Base-by-base conservation (phyloP, 2,329 filamentous ascomycete genomes). In the Colletotrichum eleusines region DNA sequence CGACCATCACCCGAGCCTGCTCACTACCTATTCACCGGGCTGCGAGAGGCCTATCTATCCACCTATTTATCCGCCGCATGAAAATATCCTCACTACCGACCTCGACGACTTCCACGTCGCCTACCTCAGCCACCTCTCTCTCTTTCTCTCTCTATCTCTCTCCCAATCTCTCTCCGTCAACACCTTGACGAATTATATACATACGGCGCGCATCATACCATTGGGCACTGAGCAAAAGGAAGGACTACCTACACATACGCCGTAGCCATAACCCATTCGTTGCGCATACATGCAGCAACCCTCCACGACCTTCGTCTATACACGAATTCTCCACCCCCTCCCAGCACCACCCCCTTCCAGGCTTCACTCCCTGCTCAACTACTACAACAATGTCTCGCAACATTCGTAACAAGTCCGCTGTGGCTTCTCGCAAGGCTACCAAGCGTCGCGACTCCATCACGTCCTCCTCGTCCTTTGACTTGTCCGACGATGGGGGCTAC, bases 401-500 rank as follows among this genome's bases (percentile, higher is more conserved):
- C 80, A 78, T 87, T 71, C 84, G 84, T 67, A 82, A 83, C 76
- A 88, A 86, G 74, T 77, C 79, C 72, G 80, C 82, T 66, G 76
- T 79, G 63, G 80, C 81, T 63, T 82, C 84, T 74, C 78, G 80
- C 78, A 86, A 84, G 78, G 79, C 78, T 58, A 75, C 80, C 72
- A 85, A 82, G 73, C 86, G 87, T 73, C 82, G 86, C 61, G 82
- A 79, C 69, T 89, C 86, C 38, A 83, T 85, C 75, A 82, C 83
- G 7, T 88, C 87, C 7, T 87, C 87, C 4, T 88, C 88, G 12
- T 88, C 87, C 1, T 80, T 87, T 67, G 82, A 88, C 75, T 82
- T 90, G 7, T 91, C 88, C 73, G 89, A 91, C 71, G 92, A 94
- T 61, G 89, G 87, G 63, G 91, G 89, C 66, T 94, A 94, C 79